phyloP scores from a whole-genome alignment of 805 yeast genomes.

The Diddensiella santjacobensis region DNA sequence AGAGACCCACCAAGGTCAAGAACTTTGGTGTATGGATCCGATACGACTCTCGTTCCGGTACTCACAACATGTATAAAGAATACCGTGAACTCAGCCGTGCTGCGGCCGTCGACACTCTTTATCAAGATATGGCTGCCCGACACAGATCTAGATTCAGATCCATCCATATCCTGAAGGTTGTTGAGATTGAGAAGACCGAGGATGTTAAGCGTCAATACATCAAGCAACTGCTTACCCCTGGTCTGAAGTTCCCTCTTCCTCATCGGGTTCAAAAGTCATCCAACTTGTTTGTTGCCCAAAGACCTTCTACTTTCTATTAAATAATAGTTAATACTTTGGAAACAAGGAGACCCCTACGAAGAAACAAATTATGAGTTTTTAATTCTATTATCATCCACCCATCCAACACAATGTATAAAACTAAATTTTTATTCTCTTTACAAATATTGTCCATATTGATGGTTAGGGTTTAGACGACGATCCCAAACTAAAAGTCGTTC shows the following conservation, averaged over 20 bases:
- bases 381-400: too few relatives aligned
- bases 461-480: too few relatives aligned
- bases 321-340: constrained; percentile 13
- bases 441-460: too few relatives aligned
- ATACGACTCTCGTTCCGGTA: constrained; percentile 99
- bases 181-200: constrained; percentile 94
- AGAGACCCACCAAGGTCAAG: constrained; percentile 98
- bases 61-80: constrained; percentile 99
- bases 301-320: constrained; percentile 98
- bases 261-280: constrained; percentile 95
- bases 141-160: constrained; percentile 99
- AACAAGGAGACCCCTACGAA: not conserved
- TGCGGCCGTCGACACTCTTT: constrained; percentile 96
- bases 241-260: constrained; percentile 99
- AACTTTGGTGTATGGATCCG: constrained; percentile 99
- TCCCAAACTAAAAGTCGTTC: too few relatives aligned
- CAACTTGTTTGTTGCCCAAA: constrained; percentile 83
- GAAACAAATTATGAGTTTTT: not conserved
- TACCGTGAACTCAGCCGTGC: constrained; percentile 99
- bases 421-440: too few relatives aligned
- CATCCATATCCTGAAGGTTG: constrained; percentile 98
- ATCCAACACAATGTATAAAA: too few relatives aligned
- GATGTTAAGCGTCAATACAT: constrained; percentile 99
- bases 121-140: constrained; percentile 99
- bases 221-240: constrained; percentile 92